Percentiles rank a stretch among this genome's conserved stretches.
Evolutionary conservation across 495 filamentous ascomycete genomes (phyloP).

Genomic region (Aspergillus homomorphus): DNA sequence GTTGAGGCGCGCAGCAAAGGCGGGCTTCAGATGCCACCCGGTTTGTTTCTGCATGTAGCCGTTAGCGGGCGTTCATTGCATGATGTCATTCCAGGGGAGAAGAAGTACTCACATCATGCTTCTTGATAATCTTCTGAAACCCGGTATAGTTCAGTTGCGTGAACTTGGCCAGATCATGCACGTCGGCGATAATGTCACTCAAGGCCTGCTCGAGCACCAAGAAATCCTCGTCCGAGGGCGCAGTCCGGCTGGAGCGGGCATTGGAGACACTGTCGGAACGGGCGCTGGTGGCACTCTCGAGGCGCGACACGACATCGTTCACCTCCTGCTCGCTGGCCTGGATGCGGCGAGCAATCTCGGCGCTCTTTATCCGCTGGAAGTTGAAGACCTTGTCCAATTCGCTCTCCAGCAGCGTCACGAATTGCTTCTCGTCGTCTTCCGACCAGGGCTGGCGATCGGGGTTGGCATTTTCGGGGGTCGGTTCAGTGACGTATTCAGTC

Average conservation of each 20-base stretch:
- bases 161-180: conserved; percentile 97
- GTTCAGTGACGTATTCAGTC: conserved; percentile 57
- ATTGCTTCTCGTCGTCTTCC: conserved; percentile 86
- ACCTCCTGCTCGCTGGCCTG: conserved; percentile 84
- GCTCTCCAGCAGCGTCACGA: conserved; percentile 79
- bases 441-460: conserved; percentile 70
- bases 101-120: conserved; percentile 76
- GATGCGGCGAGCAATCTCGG: conserved; percentile 89
- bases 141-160: conserved; percentile 98
- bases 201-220: conserved; percentile 90
- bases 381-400: conserved; percentile 96
- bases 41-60: conserved; percentile 73
- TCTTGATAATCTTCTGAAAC: conserved; percentile 99
- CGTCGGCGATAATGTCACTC: conserved; percentile 97
- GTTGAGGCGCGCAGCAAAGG: conserved; percentile 88
- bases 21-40: conserved; percentile 85
- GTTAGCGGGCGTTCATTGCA: conserved; percentile 15
- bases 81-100: neutral
- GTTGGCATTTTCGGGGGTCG: conserved; percentile 52
- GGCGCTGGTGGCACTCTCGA: conserved; percentile 42
- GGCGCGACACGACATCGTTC: conserved; percentile 72
- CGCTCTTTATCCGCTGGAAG: conserved; percentile 92
- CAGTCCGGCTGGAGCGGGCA: conserved; percentile 25
- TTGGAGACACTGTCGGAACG: conserved; percentile 24
- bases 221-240: conserved; percentile 82